Conservation (phyloP, 257 asterid species). For the Ligustrum vulgare region DNA sequence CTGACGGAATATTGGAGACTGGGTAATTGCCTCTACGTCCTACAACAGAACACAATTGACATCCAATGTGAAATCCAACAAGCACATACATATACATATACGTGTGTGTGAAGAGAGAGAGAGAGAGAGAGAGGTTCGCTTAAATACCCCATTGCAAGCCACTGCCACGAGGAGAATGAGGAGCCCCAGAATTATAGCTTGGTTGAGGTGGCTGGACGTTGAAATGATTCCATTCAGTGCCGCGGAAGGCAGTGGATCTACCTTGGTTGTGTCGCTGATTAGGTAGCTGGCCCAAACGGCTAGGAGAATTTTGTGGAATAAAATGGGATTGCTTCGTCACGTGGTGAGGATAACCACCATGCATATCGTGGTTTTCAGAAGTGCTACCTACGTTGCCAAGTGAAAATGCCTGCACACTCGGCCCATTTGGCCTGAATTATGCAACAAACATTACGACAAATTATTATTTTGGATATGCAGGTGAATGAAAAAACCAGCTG, state of each 20-base stretch:
- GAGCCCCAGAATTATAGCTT: conserved; percentile 39
- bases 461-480: background rate
- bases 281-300: conserved; percentile 68
- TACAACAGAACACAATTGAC: conserved; percentile 28
- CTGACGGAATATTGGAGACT: conserved; percentile 52
- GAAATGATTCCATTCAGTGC: conserved; percentile 48
- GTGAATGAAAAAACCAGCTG: background rate
- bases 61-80: background rate
- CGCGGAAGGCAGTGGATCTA: conserved; percentile 57
- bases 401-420: conserved; percentile 42
- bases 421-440: conserved; percentile 59
- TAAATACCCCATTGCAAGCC: conserved; percentile 52
- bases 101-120: background rate
- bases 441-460: conserved; percentile 23
- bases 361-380: conserved; percentile 48
- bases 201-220: conserved; percentile 47
- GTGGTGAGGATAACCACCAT: conserved; percentile 44
- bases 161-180: conserved; percentile 47
- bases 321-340: conserved; percentile 51
- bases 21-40: conserved; percentile 76
- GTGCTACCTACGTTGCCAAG: conserved; percentile 60
- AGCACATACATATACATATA: too few relatives aligned
- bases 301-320: conserved; percentile 65
- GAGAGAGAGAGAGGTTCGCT: background rate
- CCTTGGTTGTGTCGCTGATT: conserved; percentile 61